Conservation (phyloP, 1,284 basidiomycete genomes). For the Boletellus deceptivus region DNA sequence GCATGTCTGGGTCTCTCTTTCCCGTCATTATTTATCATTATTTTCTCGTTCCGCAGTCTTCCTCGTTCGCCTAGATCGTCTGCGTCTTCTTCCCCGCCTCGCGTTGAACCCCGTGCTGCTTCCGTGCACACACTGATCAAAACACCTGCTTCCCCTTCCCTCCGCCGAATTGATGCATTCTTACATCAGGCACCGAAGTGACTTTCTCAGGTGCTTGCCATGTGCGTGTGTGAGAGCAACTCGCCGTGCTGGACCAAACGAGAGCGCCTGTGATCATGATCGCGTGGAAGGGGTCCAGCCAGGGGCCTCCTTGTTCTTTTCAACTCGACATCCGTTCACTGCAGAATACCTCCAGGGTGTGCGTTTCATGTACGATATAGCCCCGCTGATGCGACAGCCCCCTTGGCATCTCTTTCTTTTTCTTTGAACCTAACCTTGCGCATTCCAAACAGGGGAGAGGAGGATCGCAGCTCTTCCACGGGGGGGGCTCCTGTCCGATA, state of each 20-base stretch:
- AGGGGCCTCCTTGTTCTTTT: too few relatives aligned
- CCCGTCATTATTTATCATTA: neutral
- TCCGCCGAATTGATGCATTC: conserved; percentile 11
- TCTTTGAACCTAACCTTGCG: too few relatives aligned
- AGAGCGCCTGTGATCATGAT: too few relatives aligned
- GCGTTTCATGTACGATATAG: too few relatives aligned
- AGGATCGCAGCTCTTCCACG: too few relatives aligned
- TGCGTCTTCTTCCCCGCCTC: neutral
- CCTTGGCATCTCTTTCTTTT: neutral
- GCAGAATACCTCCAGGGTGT: too few relatives aligned
- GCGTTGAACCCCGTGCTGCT: neutral
- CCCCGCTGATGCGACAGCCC: neutral
- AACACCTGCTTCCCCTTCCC: neutral
- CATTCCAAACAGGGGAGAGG: too few relatives aligned
- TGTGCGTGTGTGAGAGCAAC: neutral
- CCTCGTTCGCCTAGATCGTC: conserved; percentile 1
- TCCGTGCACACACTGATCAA: neutral
- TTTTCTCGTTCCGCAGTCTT: neutral
- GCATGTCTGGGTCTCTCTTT: neutral
- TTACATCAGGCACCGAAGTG: conserved; percentile 22
- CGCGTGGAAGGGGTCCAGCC: too few relatives aligned
- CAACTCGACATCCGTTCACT: too few relatives aligned
- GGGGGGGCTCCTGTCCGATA: too few relatives aligned
- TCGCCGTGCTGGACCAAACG: too few relatives aligned
- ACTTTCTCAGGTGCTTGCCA: conserved; percentile 12